Base-by-base conservation (phyloP, 345 rosid species). In the Salix purpurea region DNA sequence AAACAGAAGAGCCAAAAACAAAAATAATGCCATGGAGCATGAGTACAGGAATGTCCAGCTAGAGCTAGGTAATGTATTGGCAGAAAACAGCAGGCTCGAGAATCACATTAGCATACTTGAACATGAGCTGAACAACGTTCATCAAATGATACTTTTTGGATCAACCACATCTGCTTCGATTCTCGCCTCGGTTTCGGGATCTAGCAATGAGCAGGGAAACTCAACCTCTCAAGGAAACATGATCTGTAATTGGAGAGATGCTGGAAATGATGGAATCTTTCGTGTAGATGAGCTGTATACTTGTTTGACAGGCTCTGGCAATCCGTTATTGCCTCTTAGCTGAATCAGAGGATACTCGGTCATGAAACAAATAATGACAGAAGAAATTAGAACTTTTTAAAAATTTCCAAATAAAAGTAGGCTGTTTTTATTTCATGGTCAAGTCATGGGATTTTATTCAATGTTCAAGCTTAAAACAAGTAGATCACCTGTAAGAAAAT, bases 1-100 rank as follows among this genome's bases (percentile, higher is more conserved):
- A 76, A 87, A 87, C 62, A 86, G 85, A 68, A 82, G 88, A 34
- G 90, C 84, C 19, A 74, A 82, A 62, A 78, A 80, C 79, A 87
- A 80, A 81, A 77, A 54, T 0, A 79, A 84, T 62, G 77, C 74
- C 37, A 78, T 71, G 5, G 88, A 87, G 70, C 74, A 72, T 6
- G 84, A 77, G 13, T 79, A 77, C 40, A 79, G 24, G 69, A 73
- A 56, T 62, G 75, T 83, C 56, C 78, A 73, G 75, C 70, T 54
- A 54, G 73, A 79, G 75, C 82, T 79, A 9, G 73, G 65, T 21
- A 76, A 32, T 72, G 82, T 69, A 24, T 46, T 76, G 71, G 76
- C 80, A 69, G 83, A 79, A 32, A 76, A 76, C 23, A 79, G 13
- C 56, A 79, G 72, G 76, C 83, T 83, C 14, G 78, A 83, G 74